Evolutionary conservation across 2,329 filamentous ascomycete species (phyloP).

Genomic region (Ascochyta pisi): DNA sequence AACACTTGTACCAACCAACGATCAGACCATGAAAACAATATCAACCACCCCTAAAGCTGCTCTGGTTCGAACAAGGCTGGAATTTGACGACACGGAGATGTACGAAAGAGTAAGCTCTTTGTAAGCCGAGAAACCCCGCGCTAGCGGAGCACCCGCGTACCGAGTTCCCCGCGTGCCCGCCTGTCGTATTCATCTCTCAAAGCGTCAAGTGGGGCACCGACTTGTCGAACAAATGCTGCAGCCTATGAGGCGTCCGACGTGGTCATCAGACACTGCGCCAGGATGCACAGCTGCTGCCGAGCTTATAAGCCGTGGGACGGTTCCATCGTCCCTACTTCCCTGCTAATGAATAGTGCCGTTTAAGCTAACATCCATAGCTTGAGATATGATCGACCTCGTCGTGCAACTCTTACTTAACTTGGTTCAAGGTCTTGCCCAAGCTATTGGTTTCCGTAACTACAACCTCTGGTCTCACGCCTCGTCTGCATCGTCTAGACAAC

Average conservation of each 20-base stretch:
- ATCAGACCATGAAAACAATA: background rate
- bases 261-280: conserved; percentile 1
- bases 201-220: background rate
- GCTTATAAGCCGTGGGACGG: conserved; percentile 3
- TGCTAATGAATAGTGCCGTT: conserved; percentile 6
- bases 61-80: no score
- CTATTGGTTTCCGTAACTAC: conserved; percentile 3
- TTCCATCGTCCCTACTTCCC: background rate
- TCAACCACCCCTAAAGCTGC: no score
- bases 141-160: background rate
- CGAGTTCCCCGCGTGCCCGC: background rate
- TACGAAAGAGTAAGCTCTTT: conserved; percentile 6
- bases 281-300: background rate
- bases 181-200: background rate
- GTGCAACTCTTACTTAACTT: conserved; percentile 5
- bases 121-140: background rate
- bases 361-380: conserved; percentile 5
- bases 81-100: background rate
- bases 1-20: background rate
- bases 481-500: conserved; percentile 8
- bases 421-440: background rate
- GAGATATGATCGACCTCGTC: conserved; percentile 9
- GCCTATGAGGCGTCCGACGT: conserved; percentile 11
- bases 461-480: conserved; percentile 10
- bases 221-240: background rate